phyloP scores from a whole-genome alignment of 805 yeast species.

The Candida chilensis region DNA sequence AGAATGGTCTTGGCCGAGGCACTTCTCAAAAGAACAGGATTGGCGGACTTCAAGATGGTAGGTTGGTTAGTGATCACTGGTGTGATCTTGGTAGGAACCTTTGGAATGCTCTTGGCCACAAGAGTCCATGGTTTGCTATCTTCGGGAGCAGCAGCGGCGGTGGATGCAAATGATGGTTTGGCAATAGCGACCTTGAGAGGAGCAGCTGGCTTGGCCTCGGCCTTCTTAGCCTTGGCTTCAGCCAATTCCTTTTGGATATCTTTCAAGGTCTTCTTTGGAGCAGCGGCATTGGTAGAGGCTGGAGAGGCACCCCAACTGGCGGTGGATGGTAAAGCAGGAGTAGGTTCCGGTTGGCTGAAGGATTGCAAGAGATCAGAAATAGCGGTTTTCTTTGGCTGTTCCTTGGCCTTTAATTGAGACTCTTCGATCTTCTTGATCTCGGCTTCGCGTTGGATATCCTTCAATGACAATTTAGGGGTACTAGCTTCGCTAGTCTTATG shows the following conservation, averaged over 20 bases:
- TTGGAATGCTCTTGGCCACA: too few relatives aligned
- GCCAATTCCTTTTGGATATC: constrained; percentile 58
- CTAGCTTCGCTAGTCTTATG: constrained; percentile 9
- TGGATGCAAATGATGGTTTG: too few relatives aligned
- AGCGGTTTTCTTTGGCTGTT: constrained; percentile 8
- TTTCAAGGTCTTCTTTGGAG: constrained; percentile 41
- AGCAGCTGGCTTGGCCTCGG: constrained; percentile 9
- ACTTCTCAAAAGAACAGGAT: too few relatives aligned
- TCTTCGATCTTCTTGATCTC: constrained; percentile 33
- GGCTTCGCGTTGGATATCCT: constrained; percentile 38
- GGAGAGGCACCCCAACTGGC: constrained; percentile 32
- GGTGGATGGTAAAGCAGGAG: constrained; percentile 23
- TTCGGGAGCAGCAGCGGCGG: too few relatives aligned
- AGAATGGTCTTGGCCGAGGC: too few relatives aligned
- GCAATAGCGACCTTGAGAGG: too few relatives aligned
- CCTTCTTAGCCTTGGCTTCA: constrained; percentile 18
- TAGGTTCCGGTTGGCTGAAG: constrained; percentile 9
- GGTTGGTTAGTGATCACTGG: too few relatives aligned
- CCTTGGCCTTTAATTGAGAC: constrained; percentile 25
- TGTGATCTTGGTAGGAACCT: too few relatives aligned
- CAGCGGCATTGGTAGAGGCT: constrained; percentile 9
- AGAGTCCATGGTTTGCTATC: too few relatives aligned
- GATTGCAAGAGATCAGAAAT: constrained; percentile 7
- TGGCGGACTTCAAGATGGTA: too few relatives aligned
- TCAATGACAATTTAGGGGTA: constrained; percentile 34